A percentile compares a stretch with the other conserved stretches of the same genome.
phyloP scores from a whole-genome alignment of 495 filamentous ascomycete genomes.

The Achaetomiella virescens region DNA sequence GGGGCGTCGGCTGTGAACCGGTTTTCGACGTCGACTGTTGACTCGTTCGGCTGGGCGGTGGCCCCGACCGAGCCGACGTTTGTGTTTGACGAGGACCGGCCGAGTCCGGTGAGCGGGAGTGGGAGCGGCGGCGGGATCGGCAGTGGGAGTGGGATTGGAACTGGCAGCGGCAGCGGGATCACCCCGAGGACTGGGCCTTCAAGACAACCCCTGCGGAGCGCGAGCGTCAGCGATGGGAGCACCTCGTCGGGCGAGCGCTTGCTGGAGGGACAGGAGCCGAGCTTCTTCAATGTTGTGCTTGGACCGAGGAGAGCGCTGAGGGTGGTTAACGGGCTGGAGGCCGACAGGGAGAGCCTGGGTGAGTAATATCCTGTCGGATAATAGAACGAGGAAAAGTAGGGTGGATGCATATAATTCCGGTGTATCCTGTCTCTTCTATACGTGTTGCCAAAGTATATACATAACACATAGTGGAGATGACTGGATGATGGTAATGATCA shows the following conservation, averaged over 20 bases:
- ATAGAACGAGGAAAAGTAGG: not conserved
- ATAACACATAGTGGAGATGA: too few species aligned
- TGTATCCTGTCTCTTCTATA: not conserved
- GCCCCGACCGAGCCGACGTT: slow-evolving; percentile 31
- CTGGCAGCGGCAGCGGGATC: slow-evolving; percentile 17
- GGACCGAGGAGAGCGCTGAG: slow-evolving; percentile 65
- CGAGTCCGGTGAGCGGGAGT: slow-evolving; percentile 3
- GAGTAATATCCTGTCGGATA: not conserved
- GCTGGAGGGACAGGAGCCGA: slow-evolving; percentile 59
- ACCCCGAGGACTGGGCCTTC: slow-evolving; percentile 8
- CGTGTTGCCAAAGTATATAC: too few species aligned
- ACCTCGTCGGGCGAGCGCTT: slow-evolving; percentile 47
- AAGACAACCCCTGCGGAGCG: slow-evolving; percentile 3
- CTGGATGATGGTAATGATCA: too few species aligned
- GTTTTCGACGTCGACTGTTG: slow-evolving; percentile 20
- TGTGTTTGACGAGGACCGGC: slow-evolving; percentile 27
- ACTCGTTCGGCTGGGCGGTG: slow-evolving; percentile 31
- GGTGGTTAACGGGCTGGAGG: slow-evolving; percentile 57
- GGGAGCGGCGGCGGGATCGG: slow-evolving; percentile 16
- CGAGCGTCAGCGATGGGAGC: slow-evolving; percentile 32
- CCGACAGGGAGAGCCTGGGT: slow-evolving; percentile 10
- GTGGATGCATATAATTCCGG: not conserved
- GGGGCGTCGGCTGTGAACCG: not conserved
- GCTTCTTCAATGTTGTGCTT: slow-evolving; percentile 66
- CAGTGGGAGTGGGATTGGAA: slow-evolving; percentile 15